Evolutionary conservation across 768 basidiomycete genomes (phyloP), one percentile per base, ranked within the genome.

Genomic region (Amanita jacksonii): DNA sequence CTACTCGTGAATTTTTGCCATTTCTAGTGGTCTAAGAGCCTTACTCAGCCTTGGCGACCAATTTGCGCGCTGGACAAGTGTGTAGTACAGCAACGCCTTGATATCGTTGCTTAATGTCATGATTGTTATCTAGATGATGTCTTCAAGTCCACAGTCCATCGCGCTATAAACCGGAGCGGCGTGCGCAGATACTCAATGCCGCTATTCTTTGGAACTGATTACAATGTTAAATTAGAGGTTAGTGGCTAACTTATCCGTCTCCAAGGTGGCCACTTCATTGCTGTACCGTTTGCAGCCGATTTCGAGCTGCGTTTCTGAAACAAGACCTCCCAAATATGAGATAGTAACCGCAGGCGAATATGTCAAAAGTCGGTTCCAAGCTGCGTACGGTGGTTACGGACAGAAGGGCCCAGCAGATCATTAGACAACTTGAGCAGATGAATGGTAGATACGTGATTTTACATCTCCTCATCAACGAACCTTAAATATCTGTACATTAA

Each of bases 111-210:
- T 19, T 23, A 32, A n/a, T 30, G 13, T 37, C 32, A 24, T 44
- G 13, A 32, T 30, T 28, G 20, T n/a, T 18, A 33, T 18, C 15
- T 39, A 93, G 87, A 93, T 53, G 88, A 86, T 52, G 68, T 90
- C 32, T 94, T 92, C 74, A 88, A 86, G 52, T 91, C 87, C 0
- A 93, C 91, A 0, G 69, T 85, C 1, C 93, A 97, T 60, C 77
- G 92, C 34, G 92, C 82, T 1, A 71, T 88, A 51, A 91, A 92
- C 52, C 69, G 77, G 33, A 78, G 76, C 18, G 84, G 85, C 3
- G 63, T 69, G 22, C 64, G 68, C 15, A 73, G 92, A 19, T 92
- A 86, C 59, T 89, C 87, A 0, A 85, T 92, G 16, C 90, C 92
- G 0, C 66, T 92, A 20, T 94, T 96, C 65, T 91, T 92, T 50